Conservation (phyloP, 2,329 filamentous ascomycete species). For the Aspergillus quadrilineatus region DNA sequence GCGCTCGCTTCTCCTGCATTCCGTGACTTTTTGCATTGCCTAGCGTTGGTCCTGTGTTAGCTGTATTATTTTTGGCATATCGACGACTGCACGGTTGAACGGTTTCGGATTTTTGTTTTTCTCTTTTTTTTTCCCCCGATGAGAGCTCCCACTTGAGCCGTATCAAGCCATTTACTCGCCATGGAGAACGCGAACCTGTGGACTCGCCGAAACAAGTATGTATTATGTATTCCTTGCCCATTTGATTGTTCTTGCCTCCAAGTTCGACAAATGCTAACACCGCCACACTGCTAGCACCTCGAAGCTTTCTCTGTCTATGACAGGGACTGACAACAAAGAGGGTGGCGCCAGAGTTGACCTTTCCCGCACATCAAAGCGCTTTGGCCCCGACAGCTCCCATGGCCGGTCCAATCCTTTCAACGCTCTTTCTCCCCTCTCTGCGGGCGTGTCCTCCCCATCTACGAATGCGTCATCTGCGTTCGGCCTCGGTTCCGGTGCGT, state of each 20-base stretch:
- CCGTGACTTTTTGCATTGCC: slow-evolving; percentile 10
- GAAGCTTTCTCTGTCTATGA: slow-evolving; percentile 87
- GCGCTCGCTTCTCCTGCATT: slow-evolving; percentile 13
- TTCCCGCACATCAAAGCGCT: slow-evolving; percentile 70
- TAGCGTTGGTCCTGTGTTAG: slow-evolving; percentile 11
- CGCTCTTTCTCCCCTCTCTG: slow-evolving; percentile 68
- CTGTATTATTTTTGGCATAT: slow-evolving; percentile 11
- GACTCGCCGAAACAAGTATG: slow-evolving; percentile 51
- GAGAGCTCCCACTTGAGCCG: slow-evolving; percentile 39
- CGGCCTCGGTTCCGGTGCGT: slow-evolving; percentile 89
- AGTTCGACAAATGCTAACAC: slow-evolving; percentile 20
- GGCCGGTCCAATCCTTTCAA: slow-evolving; percentile 76
- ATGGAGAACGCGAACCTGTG: slow-evolving; percentile 54
- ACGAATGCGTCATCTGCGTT: slow-evolving; percentile 82
- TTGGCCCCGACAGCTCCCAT: slow-evolving; percentile 71
- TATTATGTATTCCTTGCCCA: slow-evolving; percentile 15
- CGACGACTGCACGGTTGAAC: slow-evolving; percentile 14
- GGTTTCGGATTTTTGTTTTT: slow-evolving; percentile 10
- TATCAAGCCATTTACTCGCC: slow-evolving; percentile 32
- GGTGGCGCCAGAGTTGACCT: slow-evolving; percentile 54
- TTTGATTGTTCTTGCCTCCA: background rate
- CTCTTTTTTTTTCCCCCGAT: slow-evolving; percentile 29
- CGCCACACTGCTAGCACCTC: slow-evolving; percentile 59
- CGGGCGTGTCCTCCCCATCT: slow-evolving; percentile 71
- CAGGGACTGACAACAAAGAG: slow-evolving; percentile 57